A percentile compares a stretch with the other conserved stretches of the same genome.
Conservation (phyloP, 2,329 filamentous ascomycete genomes). For the Microsporum canis region DNA sequence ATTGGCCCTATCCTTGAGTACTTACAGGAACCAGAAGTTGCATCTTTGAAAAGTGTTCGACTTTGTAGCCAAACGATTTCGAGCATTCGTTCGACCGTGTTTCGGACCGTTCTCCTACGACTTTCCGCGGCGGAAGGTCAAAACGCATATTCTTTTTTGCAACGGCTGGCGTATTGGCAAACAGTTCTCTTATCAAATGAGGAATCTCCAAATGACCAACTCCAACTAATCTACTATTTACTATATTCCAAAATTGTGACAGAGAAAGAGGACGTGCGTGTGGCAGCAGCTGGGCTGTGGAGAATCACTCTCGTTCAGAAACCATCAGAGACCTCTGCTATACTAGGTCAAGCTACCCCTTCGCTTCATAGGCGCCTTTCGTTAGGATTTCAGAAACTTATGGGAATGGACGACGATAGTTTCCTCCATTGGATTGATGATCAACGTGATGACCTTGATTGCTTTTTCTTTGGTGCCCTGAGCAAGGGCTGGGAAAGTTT, state of each 20-base stretch:
- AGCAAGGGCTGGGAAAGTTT: slow-evolving; percentile 82
- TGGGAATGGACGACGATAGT: slow-evolving; percentile 76
- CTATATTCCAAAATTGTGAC: slow-evolving; percentile 83
- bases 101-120: slow-evolving; percentile 66
- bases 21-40: slow-evolving; percentile 71
- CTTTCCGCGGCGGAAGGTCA: slow-evolving; percentile 70
- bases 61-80: slow-evolving; percentile 75
- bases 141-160: slow-evolving; percentile 60
- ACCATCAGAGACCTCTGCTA: slow-evolving; percentile 62
- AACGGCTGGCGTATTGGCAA: slow-evolving; percentile 91
- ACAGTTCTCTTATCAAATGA: slow-evolving; percentile 73
- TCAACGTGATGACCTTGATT: slow-evolving; percentile 65
- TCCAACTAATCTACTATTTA: slow-evolving; percentile 82
- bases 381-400: slow-evolving; percentile 69
- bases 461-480: slow-evolving; percentile 69
- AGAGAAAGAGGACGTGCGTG: slow-evolving; percentile 52
- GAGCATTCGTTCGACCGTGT: slow-evolving; percentile 63
- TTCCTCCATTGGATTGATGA: slow-evolving; percentile 84
- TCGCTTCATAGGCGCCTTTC: slow-evolving; percentile 61
- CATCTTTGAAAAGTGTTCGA: slow-evolving; percentile 73
- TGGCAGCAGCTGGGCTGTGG: slow-evolving; percentile 72
- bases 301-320: slow-evolving; percentile 91
- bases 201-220: slow-evolving; percentile 65
- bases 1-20: slow-evolving; percentile 77
- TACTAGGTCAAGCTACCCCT: slow-evolving; percentile 61